Percentiles rank a stretch among this genome's conserved stretches.
Evolutionary conservation across 2,329 filamentous ascomycete genomes (phyloP).

Genomic region (Cladophialophora immunda): DNA sequence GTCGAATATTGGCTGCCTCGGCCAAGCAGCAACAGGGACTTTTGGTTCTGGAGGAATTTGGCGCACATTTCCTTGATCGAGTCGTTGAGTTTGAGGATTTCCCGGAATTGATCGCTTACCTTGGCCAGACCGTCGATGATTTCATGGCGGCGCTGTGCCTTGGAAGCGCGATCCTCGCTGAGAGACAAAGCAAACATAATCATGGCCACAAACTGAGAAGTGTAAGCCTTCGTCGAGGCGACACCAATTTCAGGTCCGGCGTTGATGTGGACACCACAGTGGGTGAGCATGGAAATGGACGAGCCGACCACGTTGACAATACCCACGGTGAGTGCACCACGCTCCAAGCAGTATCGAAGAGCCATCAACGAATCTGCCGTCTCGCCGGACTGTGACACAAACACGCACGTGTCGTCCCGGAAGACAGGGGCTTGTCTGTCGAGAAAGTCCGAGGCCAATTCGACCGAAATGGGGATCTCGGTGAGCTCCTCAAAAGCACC

Average conservation of each 20-base stretch:
- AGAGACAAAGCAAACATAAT: conserved; percentile 98
- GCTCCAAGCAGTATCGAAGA: conserved; percentile 96
- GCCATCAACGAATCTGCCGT: conserved; percentile 98
- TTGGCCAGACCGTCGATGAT: conserved; percentile 93
- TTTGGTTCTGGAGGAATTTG: conserved; percentile 95
- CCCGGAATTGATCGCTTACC: conserved; percentile 89
- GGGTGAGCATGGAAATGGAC: conserved; percentile 96
- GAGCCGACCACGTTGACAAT: conserved; percentile 99
- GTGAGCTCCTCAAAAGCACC: conserved; percentile 97
- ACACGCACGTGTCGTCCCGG: conserved; percentile 98
- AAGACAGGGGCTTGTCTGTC: conserved; percentile 97
- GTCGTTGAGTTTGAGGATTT: conserved; percentile 89
- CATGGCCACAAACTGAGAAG: conserved; percentile 99
- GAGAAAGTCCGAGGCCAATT: conserved; percentile 97
- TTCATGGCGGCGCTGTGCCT: conserved; percentile 88
- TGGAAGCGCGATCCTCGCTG: conserved; percentile 94
- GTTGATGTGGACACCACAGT: conserved; percentile 99
- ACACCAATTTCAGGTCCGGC: conserved; percentile 98
- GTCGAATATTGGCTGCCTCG: conserved; percentile 97
- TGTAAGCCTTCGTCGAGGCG: conserved; percentile 98
- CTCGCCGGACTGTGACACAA: conserved; percentile 98
- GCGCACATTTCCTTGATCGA: conserved; percentile 94
- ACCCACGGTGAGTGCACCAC: conserved; percentile 94
- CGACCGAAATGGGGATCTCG: conserved; percentile 96
- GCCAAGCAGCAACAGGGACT: conserved; percentile 90